A percentile compares a stretch with the other conserved stretches of the same genome.
These are phyloP conservation scores for Lepidopterella palustris DNA, from an alignment of 495 filamentous ascomycete species.

Conservation along the genomic window DNA sequence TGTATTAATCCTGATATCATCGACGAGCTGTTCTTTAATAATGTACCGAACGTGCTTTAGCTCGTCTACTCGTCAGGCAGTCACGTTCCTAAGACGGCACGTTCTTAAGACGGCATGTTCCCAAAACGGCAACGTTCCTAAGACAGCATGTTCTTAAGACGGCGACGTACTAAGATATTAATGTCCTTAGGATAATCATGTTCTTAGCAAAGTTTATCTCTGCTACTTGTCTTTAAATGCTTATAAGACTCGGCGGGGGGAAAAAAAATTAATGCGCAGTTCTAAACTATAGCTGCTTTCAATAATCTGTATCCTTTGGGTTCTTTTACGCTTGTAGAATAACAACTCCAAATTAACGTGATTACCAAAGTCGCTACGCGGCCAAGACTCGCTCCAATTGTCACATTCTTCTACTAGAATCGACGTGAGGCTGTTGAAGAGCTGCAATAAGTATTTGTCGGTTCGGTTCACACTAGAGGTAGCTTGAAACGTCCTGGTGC, in stretches of 20 bases:
- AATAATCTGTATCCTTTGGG: neutral
- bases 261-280: neutral
- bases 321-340: slow-evolving; percentile 1
- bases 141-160: neutral
- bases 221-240: neutral
- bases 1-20: neutral
- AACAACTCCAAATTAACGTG: neutral
- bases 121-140: neutral
- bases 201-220: neutral
- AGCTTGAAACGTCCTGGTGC: neutral
- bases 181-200: neutral
- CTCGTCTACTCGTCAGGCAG: neutral
- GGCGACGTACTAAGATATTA: neutral
- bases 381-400: neutral
- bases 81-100: neutral
- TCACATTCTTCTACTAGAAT: neutral
- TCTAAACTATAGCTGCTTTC: neutral
- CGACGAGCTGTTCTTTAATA: neutral
- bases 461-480: neutral
- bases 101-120: neutral
- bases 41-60: neutral
- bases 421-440: neutral
- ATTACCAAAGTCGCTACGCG: neutral
- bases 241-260: neutral
- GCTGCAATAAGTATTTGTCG: neutral